phyloP scores from a whole-genome alignment of 2,329 filamentous ascomycete genomes.

The Byssoonygena ceratinophila region DNA sequence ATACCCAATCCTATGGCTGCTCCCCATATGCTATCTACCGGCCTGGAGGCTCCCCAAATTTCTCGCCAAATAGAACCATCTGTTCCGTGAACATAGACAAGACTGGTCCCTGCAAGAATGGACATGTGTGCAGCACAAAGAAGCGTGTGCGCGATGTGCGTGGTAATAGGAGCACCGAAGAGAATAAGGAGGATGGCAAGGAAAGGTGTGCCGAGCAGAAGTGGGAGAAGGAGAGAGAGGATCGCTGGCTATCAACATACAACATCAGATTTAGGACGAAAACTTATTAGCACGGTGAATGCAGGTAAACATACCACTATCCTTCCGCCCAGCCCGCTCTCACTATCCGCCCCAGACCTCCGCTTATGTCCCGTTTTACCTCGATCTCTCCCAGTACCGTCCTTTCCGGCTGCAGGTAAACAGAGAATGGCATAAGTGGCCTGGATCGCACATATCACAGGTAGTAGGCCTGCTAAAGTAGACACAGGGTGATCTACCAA shows the following conservation, averaged over 20 bases:
- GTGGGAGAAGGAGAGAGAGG: constrained; percentile 51
- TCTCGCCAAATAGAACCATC: constrained; percentile 60
- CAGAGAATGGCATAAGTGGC: constrained; percentile 48
- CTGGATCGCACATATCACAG: constrained; percentile 56
- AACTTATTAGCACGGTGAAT: background rate
- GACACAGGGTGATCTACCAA: constrained; percentile 61
- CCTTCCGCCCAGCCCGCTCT: constrained; percentile 15
- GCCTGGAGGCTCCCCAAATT: constrained; percentile 56
- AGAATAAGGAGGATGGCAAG: constrained; percentile 60
- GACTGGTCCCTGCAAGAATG: constrained; percentile 63
- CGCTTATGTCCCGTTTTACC: constrained; percentile 8
- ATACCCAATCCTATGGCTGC: constrained; percentile 64
- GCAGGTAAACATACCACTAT: constrained; percentile 20
- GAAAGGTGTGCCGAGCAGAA: constrained; percentile 46
- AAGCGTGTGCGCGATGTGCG: constrained; percentile 65
- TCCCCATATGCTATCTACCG: constrained; percentile 76
- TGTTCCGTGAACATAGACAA: constrained; percentile 78
- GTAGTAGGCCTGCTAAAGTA: constrained; percentile 51
- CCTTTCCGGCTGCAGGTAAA: constrained; percentile 35
- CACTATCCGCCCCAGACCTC: constrained; percentile 12
- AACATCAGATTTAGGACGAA: too few relatives aligned
- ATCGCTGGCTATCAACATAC: constrained; percentile 52
- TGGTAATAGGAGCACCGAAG: constrained; percentile 82
- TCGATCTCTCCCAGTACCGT: constrained; percentile 11
- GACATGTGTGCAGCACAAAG: constrained; percentile 74